phyloP scores from a whole-genome alignment of 805 yeast genomes.

The Cyberlindnera xylosilytica region DNA sequence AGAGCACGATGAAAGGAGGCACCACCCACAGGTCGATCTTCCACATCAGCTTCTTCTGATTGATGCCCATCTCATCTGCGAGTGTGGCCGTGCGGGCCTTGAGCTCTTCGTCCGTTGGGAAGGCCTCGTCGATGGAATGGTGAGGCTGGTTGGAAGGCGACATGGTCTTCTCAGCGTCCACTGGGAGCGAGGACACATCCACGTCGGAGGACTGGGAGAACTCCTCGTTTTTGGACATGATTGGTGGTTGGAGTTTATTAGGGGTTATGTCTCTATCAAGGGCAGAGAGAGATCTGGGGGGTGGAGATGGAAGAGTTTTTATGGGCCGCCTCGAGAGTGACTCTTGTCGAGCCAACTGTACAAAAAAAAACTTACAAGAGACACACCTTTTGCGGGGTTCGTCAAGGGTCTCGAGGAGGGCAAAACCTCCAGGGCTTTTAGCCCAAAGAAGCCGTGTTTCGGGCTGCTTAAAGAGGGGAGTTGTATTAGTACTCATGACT shows the following conservation, averaged over 20 bases:
- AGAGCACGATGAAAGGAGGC: conserved; percentile 72
- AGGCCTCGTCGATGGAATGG: conserved; percentile 6
- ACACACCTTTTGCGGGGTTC: too few relatives aligned
- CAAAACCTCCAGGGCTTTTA: too few relatives aligned
- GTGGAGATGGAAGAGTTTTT: too few relatives aligned
- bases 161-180: conserved; percentile 3
- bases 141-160: conserved; percentile 1
- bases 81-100: conserved; percentile 28
- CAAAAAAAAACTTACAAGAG: too few relatives aligned
- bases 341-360: too few relatives aligned
- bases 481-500: too few relatives aligned
- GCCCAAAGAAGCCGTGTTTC: too few relatives aligned
- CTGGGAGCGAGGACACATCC: neutral
- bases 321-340: too few relatives aligned
- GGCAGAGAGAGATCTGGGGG: neutral
- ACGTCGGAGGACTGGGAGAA: conserved; percentile 1
- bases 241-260: neutral
- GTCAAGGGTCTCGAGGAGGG: too few relatives aligned
- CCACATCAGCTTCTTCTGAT: conserved; percentile 54
- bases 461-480: too few relatives aligned
- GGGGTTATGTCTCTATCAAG: neutral
- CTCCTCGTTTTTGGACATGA: neutral
- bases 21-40: conserved; percentile 59
- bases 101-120: conserved; percentile 22
- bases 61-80: conserved; percentile 45